These are phyloP conservation scores for Melanogaster broomeanus DNA, from an alignment of 768 basidiomycete species.

Conservation along the genomic window DNA sequence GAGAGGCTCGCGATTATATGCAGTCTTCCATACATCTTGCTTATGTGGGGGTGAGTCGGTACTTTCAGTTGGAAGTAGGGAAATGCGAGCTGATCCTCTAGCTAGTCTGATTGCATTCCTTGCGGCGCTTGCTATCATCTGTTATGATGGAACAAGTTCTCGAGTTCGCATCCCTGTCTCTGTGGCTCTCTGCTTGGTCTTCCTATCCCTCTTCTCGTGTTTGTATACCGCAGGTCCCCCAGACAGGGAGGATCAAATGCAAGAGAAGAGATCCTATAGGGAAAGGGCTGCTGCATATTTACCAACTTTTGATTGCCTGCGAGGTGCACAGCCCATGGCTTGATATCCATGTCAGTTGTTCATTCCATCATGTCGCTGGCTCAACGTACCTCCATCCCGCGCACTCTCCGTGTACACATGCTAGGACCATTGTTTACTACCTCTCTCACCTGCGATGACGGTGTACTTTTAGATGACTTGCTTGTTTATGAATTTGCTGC, in stretches of 20 bases:
- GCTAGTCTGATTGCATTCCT: constrained; percentile 39
- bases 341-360: not conserved
- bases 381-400: not conserved
- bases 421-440: not conserved
- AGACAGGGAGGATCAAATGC: constrained; percentile 12
- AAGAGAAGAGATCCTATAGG: not conserved
- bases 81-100: not conserved
- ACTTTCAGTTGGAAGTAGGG: not conserved
- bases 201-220: constrained; percentile 31
- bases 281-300: not conserved
- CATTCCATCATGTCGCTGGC: not conserved
- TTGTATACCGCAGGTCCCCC: constrained; percentile 24
- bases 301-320: constrained; percentile 3
- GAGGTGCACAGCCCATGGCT: not conserved
- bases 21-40: constrained; percentile 40
- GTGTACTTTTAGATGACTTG: not conserved
- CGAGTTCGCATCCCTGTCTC: constrained; percentile 29
- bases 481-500: constrained; percentile 6
- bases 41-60: constrained; percentile 40
- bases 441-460: not conserved
- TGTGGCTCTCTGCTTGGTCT: constrained; percentile 21
- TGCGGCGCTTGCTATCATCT: constrained; percentile 28
- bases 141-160: constrained; percentile 26
- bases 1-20: constrained; percentile 42
- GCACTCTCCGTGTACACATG: not conserved